Evolutionary conservation across 2,329 filamentous ascomycete species (phyloP).

Genomic region (Capronia americana): DNA sequence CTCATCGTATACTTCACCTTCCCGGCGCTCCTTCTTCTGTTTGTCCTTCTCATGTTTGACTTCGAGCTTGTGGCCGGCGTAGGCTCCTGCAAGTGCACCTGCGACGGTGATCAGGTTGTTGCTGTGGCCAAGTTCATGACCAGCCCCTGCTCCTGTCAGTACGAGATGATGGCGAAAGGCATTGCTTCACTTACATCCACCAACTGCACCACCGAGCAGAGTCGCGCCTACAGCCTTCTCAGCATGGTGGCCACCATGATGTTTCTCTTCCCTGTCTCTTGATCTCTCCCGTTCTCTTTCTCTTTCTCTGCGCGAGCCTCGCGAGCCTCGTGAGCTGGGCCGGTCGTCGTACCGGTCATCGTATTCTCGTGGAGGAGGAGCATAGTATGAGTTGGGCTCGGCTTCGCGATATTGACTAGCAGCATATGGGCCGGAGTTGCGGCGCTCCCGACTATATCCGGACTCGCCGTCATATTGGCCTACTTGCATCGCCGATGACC

Average conservation of each 20-base stretch:
- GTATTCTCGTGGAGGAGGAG: constrained; percentile 18
- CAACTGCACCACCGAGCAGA: constrained; percentile 47
- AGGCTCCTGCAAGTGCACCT: constrained; percentile 34
- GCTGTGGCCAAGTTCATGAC: constrained; percentile 36
- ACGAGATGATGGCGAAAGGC: background rate
- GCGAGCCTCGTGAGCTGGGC: constrained; percentile 27
- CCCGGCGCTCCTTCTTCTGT: constrained; percentile 26
- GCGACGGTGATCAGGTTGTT: constrained; percentile 31
- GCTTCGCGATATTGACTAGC: constrained; percentile 30
- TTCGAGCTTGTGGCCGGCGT: constrained; percentile 38
- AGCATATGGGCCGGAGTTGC: constrained; percentile 33
- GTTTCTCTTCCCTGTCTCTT: constrained; percentile 27
- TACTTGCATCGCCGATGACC: constrained; percentile 34
- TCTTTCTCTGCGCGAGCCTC: constrained; percentile 28
- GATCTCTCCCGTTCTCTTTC: constrained; percentile 23
- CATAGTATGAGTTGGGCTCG: constrained; percentile 31
- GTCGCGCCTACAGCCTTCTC: constrained; percentile 48
- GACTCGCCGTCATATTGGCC: constrained; percentile 31
- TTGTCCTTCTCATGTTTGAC: constrained; percentile 37
- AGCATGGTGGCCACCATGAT: constrained; percentile 40
- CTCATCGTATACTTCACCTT: constrained; percentile 25
- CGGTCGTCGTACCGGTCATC: constrained; percentile 29
- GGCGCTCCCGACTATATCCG: constrained; percentile 31
- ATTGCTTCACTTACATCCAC: constrained; percentile 42
- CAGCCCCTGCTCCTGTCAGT: constrained; percentile 30